phyloP scores from a whole-genome alignment of 768 basidiomycete species.

The Lactarius hengduanensis region DNA sequence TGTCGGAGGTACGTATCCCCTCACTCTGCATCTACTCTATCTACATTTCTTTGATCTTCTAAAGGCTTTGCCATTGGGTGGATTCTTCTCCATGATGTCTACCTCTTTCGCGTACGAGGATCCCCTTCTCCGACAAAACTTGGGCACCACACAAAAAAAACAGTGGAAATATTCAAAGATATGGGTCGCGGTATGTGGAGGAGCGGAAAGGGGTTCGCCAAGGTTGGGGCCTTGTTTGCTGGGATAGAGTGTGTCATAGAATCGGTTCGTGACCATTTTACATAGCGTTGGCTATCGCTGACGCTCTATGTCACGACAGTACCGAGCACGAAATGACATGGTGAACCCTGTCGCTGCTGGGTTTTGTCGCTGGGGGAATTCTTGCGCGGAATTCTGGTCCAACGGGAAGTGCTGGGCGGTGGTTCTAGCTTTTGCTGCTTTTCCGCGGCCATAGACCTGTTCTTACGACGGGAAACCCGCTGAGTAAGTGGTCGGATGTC shows the following conservation, averaged over 20 bases:
- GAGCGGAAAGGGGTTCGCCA: constrained; percentile 88
- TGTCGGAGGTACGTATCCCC: constrained; percentile 62
- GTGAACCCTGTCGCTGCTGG: constrained; percentile 87
- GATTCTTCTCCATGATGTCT: constrained; percentile 96
- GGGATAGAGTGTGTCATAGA: constrained; percentile 96
- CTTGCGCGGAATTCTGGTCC: constrained; percentile 87
- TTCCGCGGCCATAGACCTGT: constrained; percentile 86
- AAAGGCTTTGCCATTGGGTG: constrained; percentile 89
- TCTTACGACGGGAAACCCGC: constrained; percentile 75
- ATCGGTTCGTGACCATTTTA: constrained; percentile 57
- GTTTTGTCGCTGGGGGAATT: constrained; percentile 83
- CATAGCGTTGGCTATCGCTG: neutral
- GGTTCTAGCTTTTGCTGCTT: constrained; percentile 90
- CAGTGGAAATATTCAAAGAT: constrained; percentile 82
- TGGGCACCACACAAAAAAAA: constrained; percentile 74
- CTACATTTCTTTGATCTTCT: constrained; percentile 13
- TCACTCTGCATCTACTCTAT: neutral
- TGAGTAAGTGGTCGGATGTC: constrained; percentile 51
- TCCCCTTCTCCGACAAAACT: constrained; percentile 67
- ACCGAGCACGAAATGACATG: constrained; percentile 95
- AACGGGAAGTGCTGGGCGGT: constrained; percentile 80
- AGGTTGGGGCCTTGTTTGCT: constrained; percentile 92
- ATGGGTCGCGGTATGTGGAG: constrained; percentile 94
- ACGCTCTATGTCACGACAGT: constrained; percentile 46
- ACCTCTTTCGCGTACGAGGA: constrained; percentile 95